Evolutionary conservation across 768 basidiomycete genomes (phyloP), one percentile per base, ranked within the genome.

Genomic region (Hericium erinaceus): DNA sequence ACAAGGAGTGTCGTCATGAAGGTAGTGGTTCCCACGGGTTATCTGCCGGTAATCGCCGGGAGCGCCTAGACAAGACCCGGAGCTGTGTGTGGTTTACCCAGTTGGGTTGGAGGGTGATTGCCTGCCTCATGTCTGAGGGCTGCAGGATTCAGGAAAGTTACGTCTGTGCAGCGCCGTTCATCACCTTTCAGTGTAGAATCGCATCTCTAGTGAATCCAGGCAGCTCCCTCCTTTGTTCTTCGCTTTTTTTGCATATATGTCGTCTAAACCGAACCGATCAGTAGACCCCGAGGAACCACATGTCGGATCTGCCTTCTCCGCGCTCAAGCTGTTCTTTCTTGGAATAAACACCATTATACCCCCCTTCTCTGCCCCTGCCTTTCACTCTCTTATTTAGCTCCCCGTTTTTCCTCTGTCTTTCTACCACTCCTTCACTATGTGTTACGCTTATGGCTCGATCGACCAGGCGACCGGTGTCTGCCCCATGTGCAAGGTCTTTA

Each of bases 401-500:
- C 54, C 60, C 50, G 41, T 48, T 57, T 60, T 24, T 41, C 8
- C 16, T n/a, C n/a, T 13, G 4, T 60, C 58, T 44, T 52, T 62
- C 58, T 50, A 54, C 58, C 52, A 59, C 65, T 51, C 50, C 64
- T 56, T 60, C 73, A 69, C 65, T 60, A 91, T 91, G 89, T 92
- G 89, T 73, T 85, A 83, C 70, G 78, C 77, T 56, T 76, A 81
- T 58, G 84, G 84, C 65, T 85, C 87, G 48, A 70, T 83, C 65
- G 83, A 86, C 72, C 82, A 85, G 71, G 78, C 81, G 22, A 80
- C 80, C 49, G 77, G 77, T 58, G 78, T 79, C 58, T 92, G 89
- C 68, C 85, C 87, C 3, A 89, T 92, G 87, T 91, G 89, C 80
- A 87, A 82, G 75, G 86, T 89, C 63, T 90, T 85, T 75, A 77